phyloP scores from a whole-genome alignment of 1,139 yeast genomes.

The Saccharomyces hybrid region DNA sequence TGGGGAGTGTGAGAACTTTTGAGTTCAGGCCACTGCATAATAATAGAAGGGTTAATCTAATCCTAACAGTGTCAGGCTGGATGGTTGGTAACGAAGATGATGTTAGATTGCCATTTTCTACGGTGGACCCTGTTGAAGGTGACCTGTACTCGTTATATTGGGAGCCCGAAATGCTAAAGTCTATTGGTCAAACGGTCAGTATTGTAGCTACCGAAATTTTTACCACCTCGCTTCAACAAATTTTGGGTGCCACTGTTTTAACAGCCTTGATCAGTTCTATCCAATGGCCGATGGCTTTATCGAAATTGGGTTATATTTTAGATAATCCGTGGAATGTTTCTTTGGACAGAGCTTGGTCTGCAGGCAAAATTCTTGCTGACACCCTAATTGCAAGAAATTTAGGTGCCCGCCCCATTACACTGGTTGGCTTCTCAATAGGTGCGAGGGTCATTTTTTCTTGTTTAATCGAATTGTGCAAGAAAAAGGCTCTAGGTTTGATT shows the following conservation, averaged over 20 bases:
- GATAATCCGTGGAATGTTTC: slow-evolving; percentile 99
- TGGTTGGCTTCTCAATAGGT: slow-evolving; percentile 92
- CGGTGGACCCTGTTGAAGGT: slow-evolving; percentile 97
- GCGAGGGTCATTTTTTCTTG: slow-evolving; percentile 91
- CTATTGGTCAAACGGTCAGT: slow-evolving; percentile 92
- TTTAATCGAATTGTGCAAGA: slow-evolving; percentile 72
- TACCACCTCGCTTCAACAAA: slow-evolving; percentile 88
- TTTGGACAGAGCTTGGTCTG: slow-evolving; percentile 93
- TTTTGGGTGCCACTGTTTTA: slow-evolving; percentile 83
- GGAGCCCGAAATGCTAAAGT: slow-evolving; percentile 97
- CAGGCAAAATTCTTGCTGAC: slow-evolving; percentile 88
- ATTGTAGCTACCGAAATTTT: slow-evolving; percentile 91
- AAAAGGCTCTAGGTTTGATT: slow-evolving; percentile 80
- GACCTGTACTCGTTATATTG: slow-evolving; percentile 84
- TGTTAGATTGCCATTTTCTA: slow-evolving; percentile 90
- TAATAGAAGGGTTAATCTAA: slow-evolving; percentile 77
- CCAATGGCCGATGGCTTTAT: slow-evolving; percentile 84
- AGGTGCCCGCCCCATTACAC: slow-evolving; percentile 87
- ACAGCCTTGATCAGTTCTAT: slow-evolving; percentile 95
- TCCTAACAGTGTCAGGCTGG: slow-evolving; percentile 96
- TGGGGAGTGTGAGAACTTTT: slow-evolving; percentile 88
- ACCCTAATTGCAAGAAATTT: slow-evolving; percentile 77
- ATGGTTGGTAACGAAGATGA: slow-evolving; percentile 94
- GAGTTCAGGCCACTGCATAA: slow-evolving; percentile 90
- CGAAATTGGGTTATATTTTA: slow-evolving; percentile 79